Conservation (phyloP, 2,329 filamentous ascomycete species). For the Botryotinia narcissicola region DNA sequence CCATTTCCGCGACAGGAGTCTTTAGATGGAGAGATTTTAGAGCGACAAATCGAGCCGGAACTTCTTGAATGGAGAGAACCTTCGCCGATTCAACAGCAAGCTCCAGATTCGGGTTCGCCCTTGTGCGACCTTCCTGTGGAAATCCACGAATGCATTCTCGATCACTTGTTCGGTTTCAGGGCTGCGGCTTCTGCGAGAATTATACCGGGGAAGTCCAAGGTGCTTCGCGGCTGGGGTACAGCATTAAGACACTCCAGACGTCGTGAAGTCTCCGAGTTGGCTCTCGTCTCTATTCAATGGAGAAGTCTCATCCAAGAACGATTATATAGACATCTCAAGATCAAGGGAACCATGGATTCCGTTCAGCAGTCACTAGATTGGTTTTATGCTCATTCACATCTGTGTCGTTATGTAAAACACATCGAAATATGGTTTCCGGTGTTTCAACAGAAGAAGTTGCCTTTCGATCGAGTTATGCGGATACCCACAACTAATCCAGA, state of each 20-base stretch:
- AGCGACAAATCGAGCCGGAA: conserved; percentile 17
- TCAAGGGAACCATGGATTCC: conserved; percentile 67
- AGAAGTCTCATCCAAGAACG: conserved; percentile 66
- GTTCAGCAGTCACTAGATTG: conserved; percentile 59
- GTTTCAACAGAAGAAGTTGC: conserved; percentile 46
- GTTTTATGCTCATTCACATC: conserved; percentile 57
- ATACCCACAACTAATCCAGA: conserved; percentile 33
- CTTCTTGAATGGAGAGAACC: conserved; percentile 1
- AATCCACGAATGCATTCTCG: conserved; percentile 69
- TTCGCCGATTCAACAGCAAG: conserved; percentile 9
- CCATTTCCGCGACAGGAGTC: conserved; percentile 38
- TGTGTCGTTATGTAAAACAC: conserved; percentile 65
- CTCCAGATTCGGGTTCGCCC: conserved; percentile 19
- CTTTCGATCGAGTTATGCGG: conserved; percentile 32
- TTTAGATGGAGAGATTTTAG: conserved; percentile 33
- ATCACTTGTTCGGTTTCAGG: conserved; percentile 68
- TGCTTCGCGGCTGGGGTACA: conserved; percentile 61
- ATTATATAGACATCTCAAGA: conserved; percentile 72
- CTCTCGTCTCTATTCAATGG: conserved; percentile 63
- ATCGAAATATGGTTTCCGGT: conserved; percentile 78
- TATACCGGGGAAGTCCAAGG: conserved; percentile 50
- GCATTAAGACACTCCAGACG: conserved; percentile 64
- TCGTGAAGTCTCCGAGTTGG: conserved; percentile 64
- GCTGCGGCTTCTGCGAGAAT: conserved; percentile 59
- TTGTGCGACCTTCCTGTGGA: conserved; percentile 57